Conservation (phyloP, 2,329 filamentous ascomycete species). For the Teratosphaeria pseudoeucalypti region DNA sequence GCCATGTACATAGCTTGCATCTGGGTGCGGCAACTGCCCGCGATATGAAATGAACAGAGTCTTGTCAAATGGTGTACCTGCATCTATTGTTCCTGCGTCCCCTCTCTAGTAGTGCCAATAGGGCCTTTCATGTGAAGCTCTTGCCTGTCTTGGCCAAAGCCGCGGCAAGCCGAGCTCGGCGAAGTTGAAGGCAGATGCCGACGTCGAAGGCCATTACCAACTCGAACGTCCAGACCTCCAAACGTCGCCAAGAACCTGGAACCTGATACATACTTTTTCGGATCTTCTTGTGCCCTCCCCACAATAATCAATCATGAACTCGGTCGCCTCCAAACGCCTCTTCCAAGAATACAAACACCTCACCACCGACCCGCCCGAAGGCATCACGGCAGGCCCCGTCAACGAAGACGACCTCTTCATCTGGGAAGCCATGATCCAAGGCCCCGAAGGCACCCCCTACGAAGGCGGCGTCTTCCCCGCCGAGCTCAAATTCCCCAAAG, state of each 20-base stretch:
- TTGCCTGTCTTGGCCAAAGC: neutral
- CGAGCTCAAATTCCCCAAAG: slow-evolving; percentile 86
- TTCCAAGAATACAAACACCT: slow-evolving; percentile 94
- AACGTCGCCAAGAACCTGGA: neutral
- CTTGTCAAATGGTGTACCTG: no score
- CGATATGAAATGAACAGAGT: no score
- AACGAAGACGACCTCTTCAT: slow-evolving; percentile 89
- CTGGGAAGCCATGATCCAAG: slow-evolving; percentile 95
- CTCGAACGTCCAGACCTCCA: neutral
- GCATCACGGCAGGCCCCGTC: slow-evolving; percentile 88
- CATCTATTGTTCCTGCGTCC: no score
- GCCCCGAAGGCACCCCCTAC: slow-evolving; percentile 89
- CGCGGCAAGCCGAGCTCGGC: neutral
- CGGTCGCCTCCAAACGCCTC: slow-evolving; percentile 60
- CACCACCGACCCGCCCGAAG: slow-evolving; percentile 90
- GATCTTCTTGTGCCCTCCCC: neutral
- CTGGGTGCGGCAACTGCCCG: neutral
- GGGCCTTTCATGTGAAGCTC: neutral
- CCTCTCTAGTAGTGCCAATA: neutral
- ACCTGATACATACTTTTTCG: neutral
- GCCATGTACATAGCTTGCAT: neutral
- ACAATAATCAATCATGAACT: slow-evolving; percentile 19
- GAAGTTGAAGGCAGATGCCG: neutral
- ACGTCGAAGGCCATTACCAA: neutral
- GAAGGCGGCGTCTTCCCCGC: slow-evolving; percentile 93